Base-by-base conservation (phyloP, 148 eudicot species). In the Rhododendron kiyosumense region DNA sequence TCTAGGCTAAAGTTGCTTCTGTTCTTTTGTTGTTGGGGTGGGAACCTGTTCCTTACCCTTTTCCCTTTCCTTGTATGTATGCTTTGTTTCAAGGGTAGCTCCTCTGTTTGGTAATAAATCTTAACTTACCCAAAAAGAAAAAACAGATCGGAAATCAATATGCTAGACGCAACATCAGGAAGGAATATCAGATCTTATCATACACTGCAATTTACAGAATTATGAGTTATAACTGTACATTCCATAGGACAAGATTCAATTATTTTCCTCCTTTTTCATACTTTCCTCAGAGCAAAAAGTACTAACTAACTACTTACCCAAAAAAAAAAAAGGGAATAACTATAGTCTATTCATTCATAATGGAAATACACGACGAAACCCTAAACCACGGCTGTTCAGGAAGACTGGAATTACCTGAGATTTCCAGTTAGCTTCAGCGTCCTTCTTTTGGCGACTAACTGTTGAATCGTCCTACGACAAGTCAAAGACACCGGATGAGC, bases 351-450 rank as follows among this genome's bases (percentile, higher is more conserved):
- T 41, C 45, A 77, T 11, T 41, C 45, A 77, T 3, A 22, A 7
- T 8, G 48, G 41, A 41, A 77, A 77, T 77, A 77, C 49, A 77
- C 1, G 8, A 38, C 30, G 18, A 41, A 77, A 77, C 28, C 80
- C 80, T 77, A 77, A 38, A 22, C 4, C 12, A 15, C 9, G 43
- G 51, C 3, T 20, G 8, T 34, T 14, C 17, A 14, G 78, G 2
- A 17, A 7, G 69, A n/a, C 20, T 22, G 28, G 26, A 4, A 51
- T 17, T 32, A 96, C 98, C 98, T 96, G 98, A 76, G 97, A 26
- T 89, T 96, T 96, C 98, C 99, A 96, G 84, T 84, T 92, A 83
- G 97, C 90, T 90, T 96, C 99, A n/a, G 95, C 94, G 69, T 96
- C 98, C 90, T 94, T 96, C 93, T 92, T 93, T 82, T 95, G 97